Conservation (phyloP, 805 yeast genomes). For the Peterozyma xylosa region DNA sequence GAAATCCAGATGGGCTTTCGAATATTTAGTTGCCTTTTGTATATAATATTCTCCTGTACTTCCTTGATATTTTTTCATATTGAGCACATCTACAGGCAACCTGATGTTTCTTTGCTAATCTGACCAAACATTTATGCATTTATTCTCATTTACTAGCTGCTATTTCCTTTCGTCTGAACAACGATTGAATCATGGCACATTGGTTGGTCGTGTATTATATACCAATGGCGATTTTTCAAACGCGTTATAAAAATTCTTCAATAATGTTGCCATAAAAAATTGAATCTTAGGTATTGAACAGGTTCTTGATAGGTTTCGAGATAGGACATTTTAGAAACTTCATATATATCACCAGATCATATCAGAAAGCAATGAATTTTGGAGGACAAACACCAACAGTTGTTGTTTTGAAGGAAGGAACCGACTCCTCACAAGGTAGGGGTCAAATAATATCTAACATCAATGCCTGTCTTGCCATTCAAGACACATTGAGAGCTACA, state of each 20-base stretch:
- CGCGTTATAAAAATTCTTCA: neutral
- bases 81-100: too few relatives aligned
- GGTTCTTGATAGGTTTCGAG: too few relatives aligned
- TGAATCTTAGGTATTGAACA: neutral
- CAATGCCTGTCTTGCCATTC: slow-evolving; percentile 95
- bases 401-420: slow-evolving; percentile 96
- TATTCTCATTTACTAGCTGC: too few relatives aligned
- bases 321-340: too few relatives aligned
- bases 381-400: slow-evolving; percentile 96
- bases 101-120: too few relatives aligned
- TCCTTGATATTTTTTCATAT: too few relatives aligned
- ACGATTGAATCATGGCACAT: too few relatives aligned
- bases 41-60: too few relatives aligned
- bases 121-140: too few relatives aligned
- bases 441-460: slow-evolving; percentile 94
- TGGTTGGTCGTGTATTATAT: slow-evolving; percentile 18
- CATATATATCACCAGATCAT: neutral
- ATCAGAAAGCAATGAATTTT: slow-evolving; percentile 53
- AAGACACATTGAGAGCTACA: slow-evolving; percentile 91
- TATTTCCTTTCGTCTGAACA: too few relatives aligned
- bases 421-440: slow-evolving; percentile 93
- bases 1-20: too few relatives aligned
- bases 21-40: too few relatives aligned
- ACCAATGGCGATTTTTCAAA: slow-evolving; percentile 13
- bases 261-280: neutral